phyloP scores from a whole-genome alignment of 176 grass and related monocot species.

The Pharus latifolius region DNA sequence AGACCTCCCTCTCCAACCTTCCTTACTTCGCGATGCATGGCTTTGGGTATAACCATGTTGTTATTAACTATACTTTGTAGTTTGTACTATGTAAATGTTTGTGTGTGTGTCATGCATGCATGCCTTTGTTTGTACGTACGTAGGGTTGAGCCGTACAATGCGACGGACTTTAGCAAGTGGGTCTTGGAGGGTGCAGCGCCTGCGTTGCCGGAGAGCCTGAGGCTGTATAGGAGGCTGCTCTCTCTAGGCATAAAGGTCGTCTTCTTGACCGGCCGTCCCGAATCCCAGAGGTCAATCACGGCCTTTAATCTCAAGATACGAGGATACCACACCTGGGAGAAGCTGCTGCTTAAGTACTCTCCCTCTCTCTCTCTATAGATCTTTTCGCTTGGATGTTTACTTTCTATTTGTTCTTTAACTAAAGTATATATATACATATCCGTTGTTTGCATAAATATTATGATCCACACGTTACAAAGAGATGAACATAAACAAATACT shows the following conservation, averaged over 20 bases:
- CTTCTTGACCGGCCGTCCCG: background rate
- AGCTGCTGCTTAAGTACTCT: constrained; percentile 10
- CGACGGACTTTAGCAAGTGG: background rate
- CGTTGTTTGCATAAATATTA: too few relatives aligned
- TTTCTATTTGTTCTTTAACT: too few relatives aligned
- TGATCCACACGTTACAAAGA: too few relatives aligned
- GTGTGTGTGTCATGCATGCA: too few relatives aligned
- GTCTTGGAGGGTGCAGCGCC: background rate
- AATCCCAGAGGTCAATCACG: background rate
- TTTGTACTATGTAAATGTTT: too few relatives aligned
- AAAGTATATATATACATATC: too few relatives aligned
- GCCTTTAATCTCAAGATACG: background rate
- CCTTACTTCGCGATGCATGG: constrained; percentile 7
- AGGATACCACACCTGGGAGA: constrained; percentile 3
- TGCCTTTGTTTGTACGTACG: too few relatives aligned
- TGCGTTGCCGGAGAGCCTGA: background rate
- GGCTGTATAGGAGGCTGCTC: background rate
- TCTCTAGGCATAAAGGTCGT: constrained; percentile 1
- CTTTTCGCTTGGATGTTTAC: too few relatives aligned
- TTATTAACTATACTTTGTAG: too few relatives aligned
- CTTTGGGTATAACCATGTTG: too few relatives aligned
- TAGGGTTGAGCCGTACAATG: background rate
- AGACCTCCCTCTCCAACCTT: constrained; percentile 13
- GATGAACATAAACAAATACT: too few relatives aligned
- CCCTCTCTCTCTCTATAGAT: background rate